Percentiles rank a stretch among this genome's conserved stretches.
Evolutionary conservation across 2,329 filamentous ascomycete species (phyloP).

Genomic region (Cercospora sp.): DNA sequence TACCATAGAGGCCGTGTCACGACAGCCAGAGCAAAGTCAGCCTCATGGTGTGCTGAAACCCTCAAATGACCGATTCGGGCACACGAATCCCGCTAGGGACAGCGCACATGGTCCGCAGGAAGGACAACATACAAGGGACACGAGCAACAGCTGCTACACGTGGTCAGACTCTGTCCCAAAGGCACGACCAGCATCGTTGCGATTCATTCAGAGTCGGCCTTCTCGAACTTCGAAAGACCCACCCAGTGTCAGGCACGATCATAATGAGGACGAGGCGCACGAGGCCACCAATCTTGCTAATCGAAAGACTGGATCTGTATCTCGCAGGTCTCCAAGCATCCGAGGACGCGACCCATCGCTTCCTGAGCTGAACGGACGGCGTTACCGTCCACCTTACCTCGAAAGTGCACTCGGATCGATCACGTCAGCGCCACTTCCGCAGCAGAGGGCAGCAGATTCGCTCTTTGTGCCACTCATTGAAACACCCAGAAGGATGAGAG

Average conservation of each 20-base stretch:
- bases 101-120: background rate
- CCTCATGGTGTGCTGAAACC: background rate
- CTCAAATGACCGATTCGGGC: background rate
- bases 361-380: background rate
- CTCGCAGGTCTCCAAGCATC: background rate
- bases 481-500: background rate
- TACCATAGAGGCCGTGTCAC: background rate
- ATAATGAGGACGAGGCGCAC: background rate
- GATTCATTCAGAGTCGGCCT: background rate
- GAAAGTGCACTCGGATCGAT: conserved; percentile 6
- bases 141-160: conserved; percentile 41
- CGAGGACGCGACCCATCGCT: background rate
- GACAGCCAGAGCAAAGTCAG: background rate
- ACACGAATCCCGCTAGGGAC: background rate
- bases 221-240: background rate
- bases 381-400: background rate
- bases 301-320: background rate
- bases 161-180: conserved; percentile 44
- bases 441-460: background rate
- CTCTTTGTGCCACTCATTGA: background rate
- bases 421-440: background rate
- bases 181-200: background rate
- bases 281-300: background rate
- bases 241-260: background rate
- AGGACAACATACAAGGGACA: background rate